phyloP scores from a whole-genome alignment of 2,329 filamentous ascomycete genomes.

The Scolecobasidium constrictum region DNA sequence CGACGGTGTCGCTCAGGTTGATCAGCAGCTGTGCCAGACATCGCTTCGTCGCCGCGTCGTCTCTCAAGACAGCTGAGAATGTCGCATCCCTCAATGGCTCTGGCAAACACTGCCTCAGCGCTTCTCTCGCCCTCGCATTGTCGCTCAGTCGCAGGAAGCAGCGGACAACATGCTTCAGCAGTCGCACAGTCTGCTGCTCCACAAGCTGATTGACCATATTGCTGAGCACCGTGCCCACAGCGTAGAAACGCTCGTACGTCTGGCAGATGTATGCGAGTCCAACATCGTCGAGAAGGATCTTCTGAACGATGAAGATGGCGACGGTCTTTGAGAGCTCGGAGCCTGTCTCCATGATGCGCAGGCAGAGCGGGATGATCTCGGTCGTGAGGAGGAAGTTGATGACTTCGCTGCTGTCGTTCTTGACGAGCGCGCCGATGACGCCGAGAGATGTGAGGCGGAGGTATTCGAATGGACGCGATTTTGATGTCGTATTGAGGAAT shows the following conservation, averaged over 20 bases:
- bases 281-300: slow-evolving; percentile 93
- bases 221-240: slow-evolving; percentile 90
- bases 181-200: slow-evolving; percentile 88
- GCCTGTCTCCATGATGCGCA: slow-evolving; percentile 98
- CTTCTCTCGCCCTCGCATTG: slow-evolving; percentile 90
- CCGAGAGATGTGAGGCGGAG: slow-evolving; percentile 89
- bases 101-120: slow-evolving; percentile 87
- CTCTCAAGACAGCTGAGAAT: slow-evolving; percentile 89
- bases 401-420: slow-evolving; percentile 96
- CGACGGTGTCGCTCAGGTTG: slow-evolving; percentile 85
- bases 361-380: slow-evolving; percentile 94
- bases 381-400: slow-evolving; percentile 98
- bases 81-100: slow-evolving; percentile 98
- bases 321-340: slow-evolving; percentile 98
- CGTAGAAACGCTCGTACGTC: slow-evolving; percentile 97
- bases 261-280: slow-evolving; percentile 97
- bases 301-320: slow-evolving; percentile 98
- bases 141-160: slow-evolving; percentile 97
- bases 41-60: slow-evolving; percentile 94
- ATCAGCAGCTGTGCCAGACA: slow-evolving; percentile 95
- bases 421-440: slow-evolving; percentile 92
- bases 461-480: slow-evolving; percentile 95
- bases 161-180: slow-evolving; percentile 94
- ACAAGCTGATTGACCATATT: slow-evolving; percentile 98
- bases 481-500: slow-evolving; percentile 97